Percentiles rank a stretch among this genome's conserved stretches.
Evolutionary conservation across 139 green algal species (phyloP).

Genomic region (Picochlorum sp.): DNA sequence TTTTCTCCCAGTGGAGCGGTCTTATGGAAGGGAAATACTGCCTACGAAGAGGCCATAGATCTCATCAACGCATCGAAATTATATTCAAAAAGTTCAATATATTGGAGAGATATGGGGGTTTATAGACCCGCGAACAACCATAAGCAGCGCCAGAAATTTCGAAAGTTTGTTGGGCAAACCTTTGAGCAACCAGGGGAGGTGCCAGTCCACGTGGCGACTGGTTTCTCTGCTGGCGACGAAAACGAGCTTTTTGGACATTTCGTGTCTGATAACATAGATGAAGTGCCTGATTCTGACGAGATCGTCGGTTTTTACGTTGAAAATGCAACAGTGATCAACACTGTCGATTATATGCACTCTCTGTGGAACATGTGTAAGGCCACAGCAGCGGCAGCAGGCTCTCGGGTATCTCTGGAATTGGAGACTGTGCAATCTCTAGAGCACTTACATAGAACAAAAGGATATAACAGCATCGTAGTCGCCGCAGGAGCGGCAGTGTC

Average conservation of each 20-base stretch:
- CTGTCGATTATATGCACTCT: constrained; percentile 40
- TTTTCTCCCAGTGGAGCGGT: constrained; percentile 64
- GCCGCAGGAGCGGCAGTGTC: constrained; percentile 51
- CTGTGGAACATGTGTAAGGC: constrained; percentile 47
- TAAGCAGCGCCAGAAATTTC: constrained; percentile 42
- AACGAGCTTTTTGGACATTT: no score
- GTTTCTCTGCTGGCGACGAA: no score
- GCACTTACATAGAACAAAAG: constrained; percentile 14
- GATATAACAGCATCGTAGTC: constrained; percentile 46
- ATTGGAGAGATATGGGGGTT: constrained; percentile 35
- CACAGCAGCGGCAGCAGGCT: constrained; percentile 2
- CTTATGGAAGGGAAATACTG: constrained; percentile 41
- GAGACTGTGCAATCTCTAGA: constrained; percentile 17
- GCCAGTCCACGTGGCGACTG: neutral
- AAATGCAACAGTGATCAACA: constrained; percentile 22
- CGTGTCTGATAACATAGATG: no score
- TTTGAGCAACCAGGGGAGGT: neutral
- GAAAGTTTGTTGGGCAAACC: neutral
- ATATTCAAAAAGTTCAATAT: neutral
- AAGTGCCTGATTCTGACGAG: no score
- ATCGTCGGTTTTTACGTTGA: neutral
- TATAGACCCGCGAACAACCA: constrained; percentile 21
- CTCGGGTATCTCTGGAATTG: constrained; percentile 6
- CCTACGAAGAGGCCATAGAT: constrained; percentile 24
- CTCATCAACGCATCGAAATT: constrained; percentile 34